A percentile compares a stretch with the other conserved stretches of the same genome.
Conservation (phyloP, 1,139 yeast species). For the Candida sp. region DNA sequence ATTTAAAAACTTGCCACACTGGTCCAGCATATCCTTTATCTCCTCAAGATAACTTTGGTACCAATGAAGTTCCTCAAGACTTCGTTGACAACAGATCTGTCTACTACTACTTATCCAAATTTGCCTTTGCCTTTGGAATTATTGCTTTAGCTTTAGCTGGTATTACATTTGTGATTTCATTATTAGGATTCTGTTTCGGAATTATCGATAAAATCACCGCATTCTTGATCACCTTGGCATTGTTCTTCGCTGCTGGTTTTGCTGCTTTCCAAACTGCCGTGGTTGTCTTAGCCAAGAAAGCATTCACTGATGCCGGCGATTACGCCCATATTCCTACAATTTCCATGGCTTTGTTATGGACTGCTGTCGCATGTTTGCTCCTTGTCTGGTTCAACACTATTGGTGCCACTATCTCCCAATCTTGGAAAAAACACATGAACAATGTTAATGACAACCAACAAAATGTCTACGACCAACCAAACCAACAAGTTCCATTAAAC, state of each 20-base stretch:
- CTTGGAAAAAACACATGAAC: conserved; percentile 43
- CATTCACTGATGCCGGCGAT: conserved; percentile 48
- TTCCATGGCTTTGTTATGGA: conserved; percentile 67
- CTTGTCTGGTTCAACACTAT: conserved; percentile 55
- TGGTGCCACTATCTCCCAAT: conserved; percentile 46
- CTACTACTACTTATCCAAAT: conserved; percentile 67
- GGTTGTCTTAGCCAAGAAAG: conserved; percentile 59
- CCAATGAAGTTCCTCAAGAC: conserved; percentile 48
- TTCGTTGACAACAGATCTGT: conserved; percentile 56
- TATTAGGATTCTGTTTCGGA: conserved; percentile 43
- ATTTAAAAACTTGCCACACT: conserved; percentile 40
- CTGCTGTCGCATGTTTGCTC: conserved; percentile 53
- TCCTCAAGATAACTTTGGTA: conserved; percentile 66
- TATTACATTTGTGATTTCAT: conserved; percentile 36
- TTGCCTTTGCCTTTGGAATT: conserved; percentile 64
- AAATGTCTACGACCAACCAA: conserved; percentile 9
- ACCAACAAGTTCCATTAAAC: conserved; percentile 14
- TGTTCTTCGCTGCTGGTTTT: conserved; percentile 55
- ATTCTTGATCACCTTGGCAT: conserved; percentile 49
- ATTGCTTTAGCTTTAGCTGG: conserved; percentile 55
- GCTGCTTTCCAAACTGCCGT: conserved; percentile 69
- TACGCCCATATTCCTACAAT: conserved; percentile 52
- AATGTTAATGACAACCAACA: conserved; percentile 25
- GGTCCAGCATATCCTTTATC: conserved; percentile 66
- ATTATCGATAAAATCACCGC: conserved; percentile 53